Percentiles rank a stretch among this genome's conserved stretches.
Conservation (phyloP, 345 rosid species). For the Melastoma malabathricum region DNA sequence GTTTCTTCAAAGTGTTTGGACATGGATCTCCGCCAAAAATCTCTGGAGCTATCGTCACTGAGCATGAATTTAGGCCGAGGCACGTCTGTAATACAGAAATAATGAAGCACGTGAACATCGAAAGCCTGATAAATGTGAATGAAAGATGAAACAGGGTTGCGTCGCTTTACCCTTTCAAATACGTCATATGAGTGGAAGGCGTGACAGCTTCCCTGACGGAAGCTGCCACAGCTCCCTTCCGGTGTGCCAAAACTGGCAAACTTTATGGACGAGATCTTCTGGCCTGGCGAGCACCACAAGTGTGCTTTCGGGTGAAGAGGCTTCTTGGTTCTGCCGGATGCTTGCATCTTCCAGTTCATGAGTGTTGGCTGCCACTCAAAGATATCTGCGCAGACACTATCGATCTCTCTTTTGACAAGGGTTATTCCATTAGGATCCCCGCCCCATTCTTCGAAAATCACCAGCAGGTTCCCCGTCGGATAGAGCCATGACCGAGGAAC, state of each 20-base stretch:
- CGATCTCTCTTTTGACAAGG: conserved; percentile 70
- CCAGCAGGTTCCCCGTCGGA: conserved; percentile 72
- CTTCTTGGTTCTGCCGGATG: conserved; percentile 65
- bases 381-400: conserved; percentile 72
- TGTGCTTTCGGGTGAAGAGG: conserved; percentile 79
- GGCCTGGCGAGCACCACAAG: conserved; percentile 69
- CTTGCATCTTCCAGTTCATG: conserved; percentile 56
- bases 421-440: conserved; percentile 78
- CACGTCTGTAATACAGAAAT: conserved; percentile 54
- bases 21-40: conserved; percentile 99
- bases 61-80: conserved; percentile 78
- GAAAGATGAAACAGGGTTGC: no score
- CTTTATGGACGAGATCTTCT: conserved; percentile 68
- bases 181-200: conserved; percentile 92
- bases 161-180: conserved; percentile 55
- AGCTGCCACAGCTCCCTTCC: conserved; percentile 81
- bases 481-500: conserved; percentile 86
- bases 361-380: conserved; percentile 87
- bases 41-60: conserved; percentile 79
- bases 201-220: conserved; percentile 74
- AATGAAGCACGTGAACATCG: background rate
- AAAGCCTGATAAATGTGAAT: no score
- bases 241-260: conserved; percentile 98
- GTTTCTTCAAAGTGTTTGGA: conserved; percentile 75
- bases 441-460: conserved; percentile 95